Conservation (phyloP, 2,329 filamentous ascomycete genomes). For the Sclerotinia subarctica region DNA sequence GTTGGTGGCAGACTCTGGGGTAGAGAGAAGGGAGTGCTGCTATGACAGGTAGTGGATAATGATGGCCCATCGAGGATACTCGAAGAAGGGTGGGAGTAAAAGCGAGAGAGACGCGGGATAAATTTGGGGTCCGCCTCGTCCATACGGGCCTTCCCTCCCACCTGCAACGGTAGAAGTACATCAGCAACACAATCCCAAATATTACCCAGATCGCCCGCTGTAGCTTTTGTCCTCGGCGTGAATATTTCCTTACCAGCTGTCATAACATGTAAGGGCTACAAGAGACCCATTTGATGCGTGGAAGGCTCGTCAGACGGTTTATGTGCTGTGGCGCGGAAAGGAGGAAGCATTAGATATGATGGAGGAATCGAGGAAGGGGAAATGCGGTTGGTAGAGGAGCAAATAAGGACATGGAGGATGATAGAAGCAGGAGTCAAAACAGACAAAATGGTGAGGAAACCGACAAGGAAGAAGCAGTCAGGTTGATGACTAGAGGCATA, state of each 20-base stretch:
- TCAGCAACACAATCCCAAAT: neutral
- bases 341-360: neutral
- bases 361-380: neutral
- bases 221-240: neutral
- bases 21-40: neutral
- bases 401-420: too few species aligned
- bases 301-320: neutral
- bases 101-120: neutral
- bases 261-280: neutral
- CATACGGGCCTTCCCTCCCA: neutral
- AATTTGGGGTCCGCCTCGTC: neutral
- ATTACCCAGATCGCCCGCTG: neutral
- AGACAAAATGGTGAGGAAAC: neutral
- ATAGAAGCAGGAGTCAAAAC: neutral
- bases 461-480: neutral
- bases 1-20: neutral
- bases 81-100: neutral
- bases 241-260: neutral
- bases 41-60: neutral
- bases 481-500: neutral
- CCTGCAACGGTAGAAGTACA: neutral
- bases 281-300: neutral
- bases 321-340: neutral
- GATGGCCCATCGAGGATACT: neutral
- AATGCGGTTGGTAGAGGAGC: neutral